These are phyloP conservation scores for Cucurbita maxima DNA, from an alignment of 306 rosid species.

Conservation along the genomic window DNA sequence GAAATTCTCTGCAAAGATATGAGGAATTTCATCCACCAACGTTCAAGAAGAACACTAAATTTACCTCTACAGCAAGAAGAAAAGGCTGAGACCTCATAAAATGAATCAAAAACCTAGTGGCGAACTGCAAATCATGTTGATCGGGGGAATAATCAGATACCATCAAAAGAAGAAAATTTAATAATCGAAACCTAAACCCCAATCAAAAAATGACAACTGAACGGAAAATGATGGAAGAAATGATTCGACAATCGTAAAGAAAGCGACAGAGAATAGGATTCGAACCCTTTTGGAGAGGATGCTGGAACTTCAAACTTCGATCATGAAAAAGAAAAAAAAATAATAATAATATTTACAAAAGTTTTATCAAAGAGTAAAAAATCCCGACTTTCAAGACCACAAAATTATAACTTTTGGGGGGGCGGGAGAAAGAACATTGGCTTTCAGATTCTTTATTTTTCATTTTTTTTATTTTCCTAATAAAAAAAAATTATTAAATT, in stretches of 20 bases:
- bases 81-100: background rate
- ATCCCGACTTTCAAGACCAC: too few relatives aligned
- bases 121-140: background rate
- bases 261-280: background rate
- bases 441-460: too few relatives aligned
- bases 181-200: background rate
- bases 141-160: background rate
- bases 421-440: too few relatives aligned
- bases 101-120: background rate
- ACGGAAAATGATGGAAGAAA: background rate
- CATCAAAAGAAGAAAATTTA: background rate
- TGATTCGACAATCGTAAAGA: background rate
- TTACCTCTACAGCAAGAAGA: background rate
- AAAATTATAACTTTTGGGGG: too few relatives aligned
- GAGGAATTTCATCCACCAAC: too few relatives aligned
- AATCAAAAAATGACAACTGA: background rate
- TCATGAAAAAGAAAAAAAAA: background rate
- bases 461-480: too few relatives aligned
- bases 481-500: too few relatives aligned
- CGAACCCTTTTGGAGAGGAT: background rate
- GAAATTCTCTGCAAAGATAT: background rate
- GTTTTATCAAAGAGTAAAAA: too few relatives aligned
- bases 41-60: background rate
- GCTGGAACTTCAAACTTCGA: background rate
- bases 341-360: background rate